Conservation (phyloP, 768 basidiomycete genomes). For the Russula lepida region DNA sequence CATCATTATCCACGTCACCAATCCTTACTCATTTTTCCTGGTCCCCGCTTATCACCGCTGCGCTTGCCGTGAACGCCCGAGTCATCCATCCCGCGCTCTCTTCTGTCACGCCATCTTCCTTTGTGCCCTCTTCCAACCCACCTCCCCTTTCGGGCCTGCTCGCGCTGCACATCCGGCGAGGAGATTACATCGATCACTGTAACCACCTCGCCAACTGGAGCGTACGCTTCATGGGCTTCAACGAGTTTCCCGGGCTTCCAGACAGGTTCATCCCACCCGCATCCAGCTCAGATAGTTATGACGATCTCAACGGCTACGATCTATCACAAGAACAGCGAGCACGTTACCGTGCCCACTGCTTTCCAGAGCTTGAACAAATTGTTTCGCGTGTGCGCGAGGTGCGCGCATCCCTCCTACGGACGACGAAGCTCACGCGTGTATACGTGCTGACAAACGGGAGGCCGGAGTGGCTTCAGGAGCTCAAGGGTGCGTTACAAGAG, state of each 20-base stretch:
- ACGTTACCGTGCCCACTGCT: constrained; percentile 34
- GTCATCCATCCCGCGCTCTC: constrained; percentile 17
- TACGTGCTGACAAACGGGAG: constrained; percentile 44
- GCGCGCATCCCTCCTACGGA: constrained; percentile 22
- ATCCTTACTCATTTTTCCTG: constrained; percentile 31
- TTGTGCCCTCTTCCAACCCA: constrained; percentile 6
- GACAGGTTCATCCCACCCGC: constrained; percentile 29
- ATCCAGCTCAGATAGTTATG: background rate
- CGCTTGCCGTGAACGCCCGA: constrained; percentile 28
- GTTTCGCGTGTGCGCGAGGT: constrained; percentile 32
- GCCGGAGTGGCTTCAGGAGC: constrained; percentile 32
- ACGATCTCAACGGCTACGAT: background rate
- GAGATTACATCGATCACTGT: constrained; percentile 42
- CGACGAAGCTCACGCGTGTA: constrained; percentile 28
- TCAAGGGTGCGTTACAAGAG: constrained; percentile 29
- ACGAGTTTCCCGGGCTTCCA: constrained; percentile 34
- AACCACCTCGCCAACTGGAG: constrained; percentile 28
- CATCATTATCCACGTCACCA: constrained; percentile 29
- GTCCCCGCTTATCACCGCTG: constrained; percentile 31
- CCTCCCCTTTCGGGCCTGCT: constrained; percentile 33
- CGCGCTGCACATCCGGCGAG: constrained; percentile 42
- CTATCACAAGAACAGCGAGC: constrained; percentile 19
- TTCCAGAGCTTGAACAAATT: constrained; percentile 35
- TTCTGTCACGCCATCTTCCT: background rate
- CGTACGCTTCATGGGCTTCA: constrained; percentile 37